Base-by-base conservation (phyloP, 2,329 filamentous ascomycete genomes). In the Colletotrichum liaoningense region DNA sequence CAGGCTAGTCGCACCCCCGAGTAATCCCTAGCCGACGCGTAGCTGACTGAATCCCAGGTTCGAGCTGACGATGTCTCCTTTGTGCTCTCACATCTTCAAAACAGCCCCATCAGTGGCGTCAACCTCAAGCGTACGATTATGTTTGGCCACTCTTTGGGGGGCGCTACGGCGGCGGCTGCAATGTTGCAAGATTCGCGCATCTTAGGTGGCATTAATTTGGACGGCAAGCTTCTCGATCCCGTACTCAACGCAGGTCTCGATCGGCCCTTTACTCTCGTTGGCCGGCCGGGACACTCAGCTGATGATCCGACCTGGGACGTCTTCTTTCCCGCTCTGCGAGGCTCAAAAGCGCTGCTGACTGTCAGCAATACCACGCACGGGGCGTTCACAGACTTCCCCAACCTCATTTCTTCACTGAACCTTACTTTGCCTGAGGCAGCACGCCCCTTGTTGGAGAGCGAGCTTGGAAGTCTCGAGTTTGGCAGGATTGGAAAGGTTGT, bases 71-170 rank as follows among this genome's bases (percentile, higher is more conserved):
- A 87, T 33, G 60, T 82, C 0, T 77, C 76, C 0, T 86, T 85
- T 62, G 78, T 85, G 5, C 77, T 86, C 3, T 78, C 82, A 22
- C 78, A 82, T 4, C 72, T 85, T 11, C 60, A 74, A 6, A 78
- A 78, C 1, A 57, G 63, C 1, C 76, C 73, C 0, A 75, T 80
- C 0, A 76, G 77, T 0, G 80, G 78, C 6, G 60, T 82, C 16
- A 76, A 83, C n/a, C 69, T 74, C 8, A 65, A 75, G 1, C 78
- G 76, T 6, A 77, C 83, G 4, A 78, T 81, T 1, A 79, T 83
- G 5, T 82, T 82, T 4, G 85, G 85, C 0, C 83, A 85, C 60
- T 85, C 83, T 0, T 76, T 84, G 4, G 84, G 84, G 1, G 84
- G 83, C 0, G 81, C 84, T 1, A 79, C 82, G 1, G 77, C 84